These are phyloP conservation scores for Salix dunnii DNA, from an alignment of 345 rosid species.

Conservation along the genomic window DNA sequence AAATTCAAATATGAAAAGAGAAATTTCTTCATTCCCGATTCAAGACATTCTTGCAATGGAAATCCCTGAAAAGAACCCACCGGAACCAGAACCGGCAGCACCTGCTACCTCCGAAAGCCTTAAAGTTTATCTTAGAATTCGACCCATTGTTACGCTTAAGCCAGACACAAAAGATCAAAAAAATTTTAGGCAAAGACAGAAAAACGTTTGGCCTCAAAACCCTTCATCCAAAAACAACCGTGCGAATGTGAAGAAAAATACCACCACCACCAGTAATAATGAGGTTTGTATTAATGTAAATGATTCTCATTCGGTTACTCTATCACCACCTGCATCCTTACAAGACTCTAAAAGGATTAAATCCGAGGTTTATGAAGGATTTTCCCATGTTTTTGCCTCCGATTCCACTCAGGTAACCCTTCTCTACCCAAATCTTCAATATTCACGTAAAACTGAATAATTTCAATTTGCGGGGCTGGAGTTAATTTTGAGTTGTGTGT, in stretches of 20 bases:
- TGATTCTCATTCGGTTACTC: slow-evolving; percentile 53
- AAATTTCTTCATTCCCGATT: slow-evolving; percentile 55
- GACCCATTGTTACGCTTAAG: slow-evolving; percentile 34
- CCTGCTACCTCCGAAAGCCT: slow-evolving; percentile 36
- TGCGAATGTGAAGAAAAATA: slow-evolving; percentile 28
- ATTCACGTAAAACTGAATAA: background rate
- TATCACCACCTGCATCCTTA: slow-evolving; percentile 55
- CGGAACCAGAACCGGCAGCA: no score
- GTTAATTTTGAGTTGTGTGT: background rate
- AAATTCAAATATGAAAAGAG: slow-evolving; percentile 2
- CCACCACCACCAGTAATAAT: background rate
- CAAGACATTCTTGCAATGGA: slow-evolving; percentile 55
- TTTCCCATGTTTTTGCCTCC: slow-evolving; percentile 65
- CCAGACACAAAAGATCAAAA: slow-evolving; percentile 11
- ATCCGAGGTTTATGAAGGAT: slow-evolving; percentile 81
- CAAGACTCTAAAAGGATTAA: slow-evolving; percentile 65
- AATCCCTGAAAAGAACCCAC: slow-evolving; percentile 10
- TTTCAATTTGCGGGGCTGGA: background rate
- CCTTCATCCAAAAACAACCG: slow-evolving; percentile 38
- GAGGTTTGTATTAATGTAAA: slow-evolving; percentile 45
- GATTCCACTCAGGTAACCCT: slow-evolving; percentile 64
- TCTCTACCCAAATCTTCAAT: background rate
- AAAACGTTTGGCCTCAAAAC: slow-evolving; percentile 63
- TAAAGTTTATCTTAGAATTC: slow-evolving; percentile 63
- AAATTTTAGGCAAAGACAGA: slow-evolving; percentile 23